Percentiles rank a stretch among this genome's conserved stretches.
Conservation (phyloP, 1,139 yeast species). For the Candida pseudoviswanathii region DNA sequence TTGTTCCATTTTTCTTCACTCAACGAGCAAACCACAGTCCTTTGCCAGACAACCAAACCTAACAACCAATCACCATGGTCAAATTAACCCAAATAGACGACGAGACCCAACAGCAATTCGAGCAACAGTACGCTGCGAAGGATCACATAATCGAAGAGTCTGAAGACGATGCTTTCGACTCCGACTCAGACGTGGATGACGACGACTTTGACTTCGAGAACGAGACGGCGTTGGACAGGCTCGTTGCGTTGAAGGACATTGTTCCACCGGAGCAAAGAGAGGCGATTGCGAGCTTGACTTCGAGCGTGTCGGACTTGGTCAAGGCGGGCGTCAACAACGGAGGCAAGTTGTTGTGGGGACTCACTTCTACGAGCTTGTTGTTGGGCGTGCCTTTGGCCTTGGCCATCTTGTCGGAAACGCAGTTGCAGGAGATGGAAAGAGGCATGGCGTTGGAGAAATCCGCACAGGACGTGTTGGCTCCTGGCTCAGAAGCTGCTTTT, state of each 20-base stretch:
- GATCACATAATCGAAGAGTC: slow-evolving; percentile 23
- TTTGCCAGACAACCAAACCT: background rate
- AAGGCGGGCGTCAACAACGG: slow-evolving; percentile 55
- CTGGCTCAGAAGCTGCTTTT: slow-evolving; percentile 65
- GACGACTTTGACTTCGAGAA: slow-evolving; percentile 78
- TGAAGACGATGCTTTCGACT: slow-evolving; percentile 38
- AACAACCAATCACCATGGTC: slow-evolving; percentile 49
- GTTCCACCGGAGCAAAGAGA: slow-evolving; percentile 86
- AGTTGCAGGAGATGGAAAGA: slow-evolving; percentile 91
- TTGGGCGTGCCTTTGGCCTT: slow-evolving; percentile 92
- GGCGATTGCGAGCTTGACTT: slow-evolving; percentile 37
- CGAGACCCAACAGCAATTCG: slow-evolving; percentile 31
- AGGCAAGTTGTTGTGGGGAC: slow-evolving; percentile 81
- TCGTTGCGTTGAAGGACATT: slow-evolving; percentile 88
- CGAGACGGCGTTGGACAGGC: slow-evolving; percentile 85
- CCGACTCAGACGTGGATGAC: slow-evolving; percentile 64
- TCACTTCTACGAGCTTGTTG: slow-evolving; percentile 81
- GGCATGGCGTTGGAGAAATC: slow-evolving; percentile 86
- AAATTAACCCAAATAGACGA: slow-evolving; percentile 73
- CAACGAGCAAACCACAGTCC: background rate
- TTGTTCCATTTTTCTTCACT: background rate
- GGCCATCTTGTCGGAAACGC: slow-evolving; percentile 89
- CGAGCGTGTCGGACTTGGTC: slow-evolving; percentile 38
- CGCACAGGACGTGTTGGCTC: slow-evolving; percentile 80
- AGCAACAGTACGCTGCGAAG: slow-evolving; percentile 18